Evolutionary conservation across 441 rosid genomes (phyloP).

Genomic region (Euphorbia celastroides): DNA sequence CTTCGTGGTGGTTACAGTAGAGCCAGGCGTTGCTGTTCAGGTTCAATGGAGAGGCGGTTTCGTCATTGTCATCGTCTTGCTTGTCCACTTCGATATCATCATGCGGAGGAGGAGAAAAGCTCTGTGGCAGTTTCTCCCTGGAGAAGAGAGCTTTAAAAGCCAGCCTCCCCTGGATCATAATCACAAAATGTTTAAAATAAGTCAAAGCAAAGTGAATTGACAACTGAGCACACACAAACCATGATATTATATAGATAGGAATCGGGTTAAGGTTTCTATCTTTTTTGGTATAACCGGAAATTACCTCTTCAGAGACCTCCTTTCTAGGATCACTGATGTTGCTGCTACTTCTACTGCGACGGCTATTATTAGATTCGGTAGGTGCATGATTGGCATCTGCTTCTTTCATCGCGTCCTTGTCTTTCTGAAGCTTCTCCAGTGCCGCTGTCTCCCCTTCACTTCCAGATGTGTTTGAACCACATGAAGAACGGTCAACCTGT

Average conservation of each 20-base stretch:
- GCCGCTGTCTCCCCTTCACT: slow-evolving; percentile 83
- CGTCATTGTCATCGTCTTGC: slow-evolving; percentile 28
- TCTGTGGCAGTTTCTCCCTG: slow-evolving; percentile 79
- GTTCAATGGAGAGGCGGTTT: slow-evolving; percentile 35
- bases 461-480: slow-evolving; percentile 89
- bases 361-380: slow-evolving; percentile 38
- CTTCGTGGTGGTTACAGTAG: slow-evolving; percentile 28
- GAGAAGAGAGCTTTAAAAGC: slow-evolving; percentile 91
- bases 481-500: slow-evolving; percentile 76
- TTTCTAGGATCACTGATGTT: slow-evolving; percentile 68
- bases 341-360: slow-evolving; percentile 52
- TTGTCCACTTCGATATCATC: slow-evolving; percentile 30
- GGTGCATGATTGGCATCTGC: slow-evolving; percentile 40
- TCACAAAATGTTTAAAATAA: slow-evolving; percentile 3
- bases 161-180: slow-evolving; percentile 59
- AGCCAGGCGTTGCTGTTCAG: slow-evolving; percentile 38
- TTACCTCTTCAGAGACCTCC: slow-evolving; percentile 87
- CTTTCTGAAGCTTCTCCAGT: slow-evolving; percentile 52
- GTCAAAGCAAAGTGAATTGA: background rate
- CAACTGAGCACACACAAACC: background rate
- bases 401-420: slow-evolving; percentile 47
- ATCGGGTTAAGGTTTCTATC: too few relatives aligned
- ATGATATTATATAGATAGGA: too few relatives aligned
- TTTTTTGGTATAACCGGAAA: background rate
- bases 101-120: slow-evolving; percentile 61